A percentile compares a stretch with the other conserved stretches of the same genome.
These are phyloP conservation scores for Populus hybrid DNA, from an alignment of 441 rosid species.

Conservation along the genomic window DNA sequence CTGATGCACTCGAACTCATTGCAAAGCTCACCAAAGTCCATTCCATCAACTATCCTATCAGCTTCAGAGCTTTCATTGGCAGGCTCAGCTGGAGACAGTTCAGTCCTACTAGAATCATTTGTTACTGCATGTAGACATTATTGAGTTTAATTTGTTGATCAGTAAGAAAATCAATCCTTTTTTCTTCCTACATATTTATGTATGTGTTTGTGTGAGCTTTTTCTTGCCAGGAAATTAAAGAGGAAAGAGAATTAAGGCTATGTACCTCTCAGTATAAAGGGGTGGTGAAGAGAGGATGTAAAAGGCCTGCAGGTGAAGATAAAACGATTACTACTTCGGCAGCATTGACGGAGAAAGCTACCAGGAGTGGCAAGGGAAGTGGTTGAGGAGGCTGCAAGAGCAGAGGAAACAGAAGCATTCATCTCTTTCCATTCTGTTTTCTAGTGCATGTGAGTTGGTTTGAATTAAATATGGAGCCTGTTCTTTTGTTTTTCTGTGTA, in stretches of 20 bases:
- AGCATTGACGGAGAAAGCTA: slow-evolving; percentile 10
- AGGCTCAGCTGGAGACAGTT: slow-evolving; percentile 29
- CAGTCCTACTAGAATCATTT: slow-evolving; percentile 42
- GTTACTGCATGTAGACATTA: slow-evolving; percentile 33
- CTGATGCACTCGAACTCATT: slow-evolving; percentile 86
- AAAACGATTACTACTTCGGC: slow-evolving; percentile 1
- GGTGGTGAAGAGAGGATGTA: slow-evolving; percentile 1
- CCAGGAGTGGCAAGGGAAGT: slow-evolving; percentile 14
- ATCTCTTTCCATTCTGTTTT: slow-evolving; percentile 43
- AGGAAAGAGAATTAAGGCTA: neutral
- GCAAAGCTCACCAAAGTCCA: slow-evolving; percentile 86
- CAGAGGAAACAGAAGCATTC: slow-evolving; percentile 32
- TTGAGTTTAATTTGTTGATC: neutral
- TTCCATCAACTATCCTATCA: slow-evolving; percentile 62
- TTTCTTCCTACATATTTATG: too few relatives aligned
- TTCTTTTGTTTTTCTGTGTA: slow-evolving; percentile 1
- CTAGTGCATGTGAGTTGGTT: slow-evolving; percentile 13
- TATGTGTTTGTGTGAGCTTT: too few relatives aligned
- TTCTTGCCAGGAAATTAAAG: neutral
- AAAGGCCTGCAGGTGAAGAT: slow-evolving; percentile 18
- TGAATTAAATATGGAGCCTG: slow-evolving; percentile 3
- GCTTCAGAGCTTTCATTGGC: slow-evolving; percentile 41
- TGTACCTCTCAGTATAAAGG: slow-evolving; percentile 34
- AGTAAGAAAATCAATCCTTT: neutral
- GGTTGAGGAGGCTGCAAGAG: slow-evolving; percentile 24